Percentiles rank a stretch among this genome's conserved stretches.
phyloP scores from a whole-genome alignment of 1,284 basidiomycete species.

The Ganoderma meredithae region DNA sequence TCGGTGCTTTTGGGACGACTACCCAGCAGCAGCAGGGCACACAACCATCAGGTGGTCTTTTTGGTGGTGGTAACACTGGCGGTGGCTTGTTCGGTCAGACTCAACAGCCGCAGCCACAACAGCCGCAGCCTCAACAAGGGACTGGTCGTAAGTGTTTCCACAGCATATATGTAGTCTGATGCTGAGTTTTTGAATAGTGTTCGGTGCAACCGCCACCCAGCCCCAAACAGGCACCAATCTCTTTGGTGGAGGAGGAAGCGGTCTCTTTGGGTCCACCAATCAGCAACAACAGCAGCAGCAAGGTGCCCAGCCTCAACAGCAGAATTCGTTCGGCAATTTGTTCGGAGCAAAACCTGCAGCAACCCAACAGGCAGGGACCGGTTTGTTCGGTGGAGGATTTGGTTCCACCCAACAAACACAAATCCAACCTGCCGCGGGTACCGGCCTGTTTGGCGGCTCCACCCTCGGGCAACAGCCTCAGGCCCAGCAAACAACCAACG shows the following conservation, averaged over 20 bases:
- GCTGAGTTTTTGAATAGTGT: constrained; percentile 28
- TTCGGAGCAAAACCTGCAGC: constrained; percentile 45
- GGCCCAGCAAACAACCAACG: constrained; percentile 41
- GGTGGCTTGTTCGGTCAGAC: constrained; percentile 50
- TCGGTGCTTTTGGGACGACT: constrained; percentile 43
- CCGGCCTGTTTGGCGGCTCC: constrained; percentile 54
- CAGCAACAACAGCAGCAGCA: constrained; percentile 19
- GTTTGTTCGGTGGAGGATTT: constrained; percentile 50
- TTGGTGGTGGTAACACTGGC: constrained; percentile 40
- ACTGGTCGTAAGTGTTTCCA: constrained; percentile 32
- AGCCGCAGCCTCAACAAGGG: constrained; percentile 25
- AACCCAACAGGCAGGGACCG: constrained; percentile 41
- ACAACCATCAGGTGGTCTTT: constrained; percentile 45
- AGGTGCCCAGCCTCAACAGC: constrained; percentile 38
- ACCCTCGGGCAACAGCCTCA: constrained; percentile 45
- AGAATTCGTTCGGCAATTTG: constrained; percentile 39
- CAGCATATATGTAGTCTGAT: background rate
- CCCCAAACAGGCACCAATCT: constrained; percentile 25
- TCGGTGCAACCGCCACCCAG: constrained; percentile 37
- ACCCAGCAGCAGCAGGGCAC: constrained; percentile 37
- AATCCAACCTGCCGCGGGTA: constrained; percentile 38
- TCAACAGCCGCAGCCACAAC: constrained; percentile 28
- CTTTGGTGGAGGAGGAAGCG: constrained; percentile 36
- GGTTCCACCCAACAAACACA: constrained; percentile 44
- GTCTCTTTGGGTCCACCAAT: constrained; percentile 49